These are phyloP conservation scores for Ascochyta clinopodiicola DNA, from an alignment of 2,329 filamentous ascomycete genomes.

Conservation along the genomic window DNA sequence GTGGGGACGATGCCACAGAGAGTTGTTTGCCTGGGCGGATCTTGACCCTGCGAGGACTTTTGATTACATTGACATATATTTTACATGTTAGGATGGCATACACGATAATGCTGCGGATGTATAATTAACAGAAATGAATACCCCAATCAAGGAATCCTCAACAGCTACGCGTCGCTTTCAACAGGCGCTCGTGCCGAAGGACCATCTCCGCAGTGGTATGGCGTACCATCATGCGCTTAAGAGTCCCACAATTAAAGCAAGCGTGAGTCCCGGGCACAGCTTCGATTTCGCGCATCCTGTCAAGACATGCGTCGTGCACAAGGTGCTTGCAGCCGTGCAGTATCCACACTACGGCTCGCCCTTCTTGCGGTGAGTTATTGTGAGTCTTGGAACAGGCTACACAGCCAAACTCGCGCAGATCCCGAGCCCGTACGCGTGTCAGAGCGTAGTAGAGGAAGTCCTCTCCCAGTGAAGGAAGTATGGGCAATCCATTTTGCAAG, in stretches of 20 bases:
- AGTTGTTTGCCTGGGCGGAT: too few relatives aligned
- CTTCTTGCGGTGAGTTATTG: not conserved
- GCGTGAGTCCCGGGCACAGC: not conserved
- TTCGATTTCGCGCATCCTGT: not conserved
- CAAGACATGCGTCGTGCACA: not conserved
- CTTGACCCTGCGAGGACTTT: too few relatives aligned
- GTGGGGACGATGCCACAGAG: too few relatives aligned
- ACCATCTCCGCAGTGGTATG: not conserved
- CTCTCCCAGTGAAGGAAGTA: not conserved
- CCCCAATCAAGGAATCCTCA: not conserved
- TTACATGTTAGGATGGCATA: too few relatives aligned
- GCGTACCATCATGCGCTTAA: not conserved
- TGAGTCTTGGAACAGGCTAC: slow-evolving; percentile 1
- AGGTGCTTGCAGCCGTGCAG: slow-evolving; percentile 2
- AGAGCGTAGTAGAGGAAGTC: not conserved
- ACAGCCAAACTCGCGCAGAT: not conserved
- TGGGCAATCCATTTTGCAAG: not conserved
- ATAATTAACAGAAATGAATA: too few relatives aligned
- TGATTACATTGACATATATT: too few relatives aligned
- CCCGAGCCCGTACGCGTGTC: not conserved
- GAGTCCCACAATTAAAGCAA: not conserved
- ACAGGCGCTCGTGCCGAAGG: not conserved
- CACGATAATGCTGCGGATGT: too few relatives aligned
- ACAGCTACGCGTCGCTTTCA: not conserved
- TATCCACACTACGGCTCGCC: not conserved